phyloP scores from a whole-genome alignment of 805 yeast genomes.

The Hemisphaericaspora nanyangensis region DNA sequence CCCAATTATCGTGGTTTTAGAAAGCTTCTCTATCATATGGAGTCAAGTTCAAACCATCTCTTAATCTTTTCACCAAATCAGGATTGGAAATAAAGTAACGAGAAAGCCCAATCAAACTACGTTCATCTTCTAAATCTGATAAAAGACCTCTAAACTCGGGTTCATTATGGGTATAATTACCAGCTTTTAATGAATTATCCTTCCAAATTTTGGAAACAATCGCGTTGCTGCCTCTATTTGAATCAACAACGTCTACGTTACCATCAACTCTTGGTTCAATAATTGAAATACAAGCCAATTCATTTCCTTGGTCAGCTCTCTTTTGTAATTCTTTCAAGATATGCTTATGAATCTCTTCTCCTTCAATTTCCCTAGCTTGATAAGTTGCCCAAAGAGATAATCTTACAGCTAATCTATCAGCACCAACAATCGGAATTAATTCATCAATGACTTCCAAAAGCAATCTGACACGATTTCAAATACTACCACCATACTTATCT shows the following conservation, averaged over 20 bases:
- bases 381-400: slow-evolving; percentile 31
- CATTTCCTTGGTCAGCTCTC: slow-evolving; percentile 21
- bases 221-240: slow-evolving; percentile 18
- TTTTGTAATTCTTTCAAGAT: slow-evolving; percentile 27
- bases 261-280: slow-evolving; percentile 31
- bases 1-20: slow-evolving; percentile 27
- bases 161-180: slow-evolving; percentile 18
- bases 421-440: slow-evolving; percentile 27
- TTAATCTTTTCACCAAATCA: slow-evolving; percentile 35
- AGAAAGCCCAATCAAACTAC: slow-evolving; percentile 42
- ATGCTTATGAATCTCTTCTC: slow-evolving; percentile 26
- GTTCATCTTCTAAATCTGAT: slow-evolving; percentile 12
- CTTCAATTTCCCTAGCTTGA: slow-evolving; percentile 21
- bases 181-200: slow-evolving; percentile 13
- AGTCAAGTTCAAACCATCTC: slow-evolving; percentile 30
- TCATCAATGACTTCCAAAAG: slow-evolving; percentile 31
- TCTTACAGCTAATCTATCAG: slow-evolving; percentile 25
- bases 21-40: slow-evolving; percentile 38
- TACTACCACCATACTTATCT: slow-evolving; percentile 27
- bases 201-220: slow-evolving; percentile 27
- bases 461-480: slow-evolving; percentile 34
- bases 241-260: slow-evolving; percentile 18
- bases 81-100: slow-evolving; percentile 44
- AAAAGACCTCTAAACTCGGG: slow-evolving; percentile 12
- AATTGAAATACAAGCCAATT: slow-evolving; percentile 30